Percentiles rank a stretch among this genome's conserved stretches.
phyloP scores from a whole-genome alignment of 176 grass and related monocot species.

The Zoysia japonica region DNA sequence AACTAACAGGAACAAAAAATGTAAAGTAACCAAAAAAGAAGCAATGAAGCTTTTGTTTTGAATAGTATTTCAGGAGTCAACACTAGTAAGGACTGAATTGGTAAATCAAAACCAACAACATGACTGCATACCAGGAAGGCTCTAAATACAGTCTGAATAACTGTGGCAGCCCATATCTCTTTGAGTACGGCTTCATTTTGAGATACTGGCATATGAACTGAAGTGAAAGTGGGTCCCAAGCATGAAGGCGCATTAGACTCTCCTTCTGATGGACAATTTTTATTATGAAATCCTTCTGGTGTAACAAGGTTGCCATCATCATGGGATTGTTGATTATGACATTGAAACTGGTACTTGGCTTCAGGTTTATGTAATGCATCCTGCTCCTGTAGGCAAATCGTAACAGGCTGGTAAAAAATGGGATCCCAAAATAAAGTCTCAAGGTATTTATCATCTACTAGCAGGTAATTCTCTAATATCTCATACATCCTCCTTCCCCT shows the following conservation, averaged over 20 bases:
- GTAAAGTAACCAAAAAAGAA: background rate
- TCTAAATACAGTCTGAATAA: constrained; percentile 90
- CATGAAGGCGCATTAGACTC: constrained; percentile 39
- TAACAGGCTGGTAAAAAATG: background rate
- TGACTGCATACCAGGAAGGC: constrained; percentile 80
- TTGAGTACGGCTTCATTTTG: constrained; percentile 53
- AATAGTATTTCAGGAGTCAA: background rate
- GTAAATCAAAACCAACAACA: background rate
- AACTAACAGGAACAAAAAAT: background rate
- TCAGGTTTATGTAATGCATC: constrained; percentile 48
- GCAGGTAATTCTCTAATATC: background rate
- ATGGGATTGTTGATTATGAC: constrained; percentile 39
- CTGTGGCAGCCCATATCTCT: constrained; percentile 71
- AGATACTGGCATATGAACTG: constrained; percentile 31
- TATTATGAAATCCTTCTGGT: constrained; percentile 46
- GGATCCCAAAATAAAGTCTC: background rate
- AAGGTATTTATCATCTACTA: constrained; percentile 1
- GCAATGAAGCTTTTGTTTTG: background rate
- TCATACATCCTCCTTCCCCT: background rate
- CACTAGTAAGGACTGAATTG: background rate
- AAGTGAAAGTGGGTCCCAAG: constrained; percentile 39
- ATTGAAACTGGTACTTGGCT: constrained; percentile 17
- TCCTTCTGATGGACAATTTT: constrained; percentile 34
- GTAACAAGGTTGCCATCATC: constrained; percentile 22
- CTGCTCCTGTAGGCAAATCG: constrained; percentile 19